phyloP scores from a whole-genome alignment of 2,329 filamentous ascomycete species.

The Bipolaris cookei region DNA sequence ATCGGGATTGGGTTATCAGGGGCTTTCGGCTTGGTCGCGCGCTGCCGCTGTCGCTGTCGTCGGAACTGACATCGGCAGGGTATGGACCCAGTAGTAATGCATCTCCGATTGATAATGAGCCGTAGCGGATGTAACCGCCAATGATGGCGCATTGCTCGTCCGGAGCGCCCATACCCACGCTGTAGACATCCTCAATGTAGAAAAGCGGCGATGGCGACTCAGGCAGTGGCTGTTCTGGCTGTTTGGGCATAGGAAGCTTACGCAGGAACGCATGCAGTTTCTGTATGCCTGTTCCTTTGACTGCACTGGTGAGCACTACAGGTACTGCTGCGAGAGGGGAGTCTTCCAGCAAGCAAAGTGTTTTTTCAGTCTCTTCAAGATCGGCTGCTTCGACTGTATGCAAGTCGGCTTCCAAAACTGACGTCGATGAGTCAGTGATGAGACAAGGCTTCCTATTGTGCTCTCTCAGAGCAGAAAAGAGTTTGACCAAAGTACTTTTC shows the following conservation, averaged over 20 bases:
- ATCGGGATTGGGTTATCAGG: conserved; percentile 52
- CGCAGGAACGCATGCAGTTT: conserved; percentile 82
- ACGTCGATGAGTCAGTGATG: conserved; percentile 52
- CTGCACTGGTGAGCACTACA: conserved; percentile 84
- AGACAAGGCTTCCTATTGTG: conserved; percentile 76
- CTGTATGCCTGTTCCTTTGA: conserved; percentile 82
- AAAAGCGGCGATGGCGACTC: conserved; percentile 68
- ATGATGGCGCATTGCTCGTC: conserved; percentile 64
- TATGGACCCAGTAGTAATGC: conserved; percentile 79
- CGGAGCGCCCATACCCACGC: conserved; percentile 55
- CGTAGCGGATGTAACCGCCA: conserved; percentile 83
- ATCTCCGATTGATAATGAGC: conserved; percentile 78
- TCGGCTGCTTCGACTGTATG: conserved; percentile 64
- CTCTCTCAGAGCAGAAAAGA: conserved; percentile 79
- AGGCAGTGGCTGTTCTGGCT: conserved; percentile 46
- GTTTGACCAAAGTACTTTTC: conserved; percentile 71
- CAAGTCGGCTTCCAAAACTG: conserved; percentile 52
- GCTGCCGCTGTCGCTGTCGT: conserved; percentile 49
- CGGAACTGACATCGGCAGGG: conserved; percentile 38
- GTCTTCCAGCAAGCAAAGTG: conserved; percentile 58
- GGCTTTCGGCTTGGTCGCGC: conserved; percentile 30
- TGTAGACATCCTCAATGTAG: conserved; percentile 90
- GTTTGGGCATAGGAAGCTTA: conserved; percentile 69
- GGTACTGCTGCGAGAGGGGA: conserved; percentile 67
- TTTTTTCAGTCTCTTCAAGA: conserved; percentile 63